Evolutionary conservation across 2,329 filamentous ascomycete species (phyloP), one percentile per base, ranked within the genome.

Genomic region (Drechslerella stenobrocha): DNA sequence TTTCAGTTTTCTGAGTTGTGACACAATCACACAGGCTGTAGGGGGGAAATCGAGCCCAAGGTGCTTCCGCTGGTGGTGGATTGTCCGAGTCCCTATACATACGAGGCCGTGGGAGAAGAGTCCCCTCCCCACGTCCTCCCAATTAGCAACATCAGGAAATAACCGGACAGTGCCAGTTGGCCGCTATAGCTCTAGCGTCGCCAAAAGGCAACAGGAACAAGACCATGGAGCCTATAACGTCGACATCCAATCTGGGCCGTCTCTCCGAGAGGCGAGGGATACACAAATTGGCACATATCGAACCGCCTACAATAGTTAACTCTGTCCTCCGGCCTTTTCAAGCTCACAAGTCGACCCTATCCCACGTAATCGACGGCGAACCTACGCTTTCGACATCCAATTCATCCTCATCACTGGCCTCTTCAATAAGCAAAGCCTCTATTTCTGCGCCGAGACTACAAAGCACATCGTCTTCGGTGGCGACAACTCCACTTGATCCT

Each of bases 231-330:
- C 47, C 63, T 40, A 42, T 44, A 46, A 57, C 51, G 26, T 60
- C 63, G 59, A 60, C 63, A 37, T 60, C 63, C 35, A 51, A 50
- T 45, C 55, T 67, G 28, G 45, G 64, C 9, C 64, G 64, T 24
- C 52, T 69, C 44, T 69, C 64, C 22, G 64, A 69, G 45, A 52
- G 64, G 45, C 64, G 64, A 22, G 64, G 64, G 28, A 58, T 69
- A 26, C 64, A 57, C 46, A 69, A 69, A 51, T 24, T 69, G 34
- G 64, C 64, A 20, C 64, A 69, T 56, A 69, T 69, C 20, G 64
- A 69, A 52, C 64, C 64, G 9, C 64, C 56, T 22, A 50, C 50
- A 34, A 32, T 51, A n/a, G 48, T 44, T 2, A 52, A 26, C 35
- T 47, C 63, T 23, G 55, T 52, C 22, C 35, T 67, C 34, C 63